These are phyloP conservation scores for Capronia americana DNA, from an alignment of 2,329 filamentous ascomycete genomes.

Conservation along the genomic window DNA sequence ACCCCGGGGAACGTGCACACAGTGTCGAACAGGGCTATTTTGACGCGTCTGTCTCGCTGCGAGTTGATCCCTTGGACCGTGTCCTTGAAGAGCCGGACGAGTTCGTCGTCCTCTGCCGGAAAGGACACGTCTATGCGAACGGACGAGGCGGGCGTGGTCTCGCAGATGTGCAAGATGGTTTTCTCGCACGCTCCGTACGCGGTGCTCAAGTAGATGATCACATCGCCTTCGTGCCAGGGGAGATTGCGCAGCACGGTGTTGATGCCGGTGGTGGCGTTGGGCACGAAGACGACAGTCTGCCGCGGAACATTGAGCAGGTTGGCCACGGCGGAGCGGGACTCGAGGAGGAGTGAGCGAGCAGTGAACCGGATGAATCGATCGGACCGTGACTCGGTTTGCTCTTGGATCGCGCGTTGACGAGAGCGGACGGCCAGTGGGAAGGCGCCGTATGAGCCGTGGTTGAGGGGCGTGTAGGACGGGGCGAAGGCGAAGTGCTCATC, in stretches of 20 bases:
- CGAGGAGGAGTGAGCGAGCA: constrained; percentile 66
- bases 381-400: constrained; percentile 68
- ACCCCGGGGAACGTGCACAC: constrained; percentile 79
- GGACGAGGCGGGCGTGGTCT: constrained; percentile 60
- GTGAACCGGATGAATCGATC: constrained; percentile 77
- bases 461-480: constrained; percentile 70
- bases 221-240: constrained; percentile 56
- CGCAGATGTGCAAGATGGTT: constrained; percentile 71
- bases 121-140: constrained; percentile 58
- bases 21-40: constrained; percentile 76
- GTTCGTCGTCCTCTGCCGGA: constrained; percentile 71
- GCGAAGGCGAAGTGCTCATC: constrained; percentile 67
- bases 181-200: constrained; percentile 80
- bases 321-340: constrained; percentile 68
- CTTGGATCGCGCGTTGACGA: constrained; percentile 68
- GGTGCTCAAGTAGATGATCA: constrained; percentile 67
- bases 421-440: constrained; percentile 68
- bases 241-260: constrained; percentile 80
- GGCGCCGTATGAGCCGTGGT: constrained; percentile 83
- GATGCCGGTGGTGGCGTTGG: constrained; percentile 75
- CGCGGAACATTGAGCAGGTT: constrained; percentile 67
- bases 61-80: neutral
- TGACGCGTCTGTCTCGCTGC: constrained; percentile 45
- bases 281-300: constrained; percentile 73
- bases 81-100: constrained; percentile 65